These are phyloP conservation scores for Trichoderma reesei DNA, from an alignment of 495 filamentous ascomycete species.

Conservation along the genomic window DNA sequence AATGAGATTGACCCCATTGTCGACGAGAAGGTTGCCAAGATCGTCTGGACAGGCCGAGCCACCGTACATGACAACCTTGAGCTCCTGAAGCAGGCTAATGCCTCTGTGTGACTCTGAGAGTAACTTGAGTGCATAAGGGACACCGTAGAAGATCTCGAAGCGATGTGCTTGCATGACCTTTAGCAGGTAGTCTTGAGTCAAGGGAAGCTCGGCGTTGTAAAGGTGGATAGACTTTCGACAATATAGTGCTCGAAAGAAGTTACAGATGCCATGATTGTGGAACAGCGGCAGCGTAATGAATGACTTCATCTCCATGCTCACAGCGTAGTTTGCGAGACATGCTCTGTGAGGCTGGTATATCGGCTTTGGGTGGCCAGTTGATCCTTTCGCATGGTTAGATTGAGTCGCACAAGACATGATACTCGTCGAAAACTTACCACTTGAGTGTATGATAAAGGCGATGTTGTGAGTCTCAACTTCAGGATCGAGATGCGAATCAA, in stretches of 20 bases:
- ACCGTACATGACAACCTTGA: slow-evolving; percentile 38
- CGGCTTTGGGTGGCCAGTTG: slow-evolving; percentile 49
- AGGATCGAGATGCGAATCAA: slow-evolving; percentile 11
- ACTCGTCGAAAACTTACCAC: background rate
- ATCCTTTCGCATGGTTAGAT: slow-evolving; percentile 23
- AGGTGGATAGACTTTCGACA: slow-evolving; percentile 30
- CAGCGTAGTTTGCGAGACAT: slow-evolving; percentile 21
- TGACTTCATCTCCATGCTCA: slow-evolving; percentile 17
- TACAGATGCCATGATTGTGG: slow-evolving; percentile 38
- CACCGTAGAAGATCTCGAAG: slow-evolving; percentile 33
- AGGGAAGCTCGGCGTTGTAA: slow-evolving; percentile 35
- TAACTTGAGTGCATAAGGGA: slow-evolving; percentile 42
- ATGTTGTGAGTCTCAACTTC: slow-evolving; percentile 18
- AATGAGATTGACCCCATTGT: slow-evolving; percentile 45
- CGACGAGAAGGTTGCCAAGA: slow-evolving; percentile 42
- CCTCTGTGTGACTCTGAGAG: slow-evolving; percentile 35
- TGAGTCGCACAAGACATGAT: background rate
- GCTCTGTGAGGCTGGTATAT: slow-evolving; percentile 22
- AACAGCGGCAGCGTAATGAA: slow-evolving; percentile 22
- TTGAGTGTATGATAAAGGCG: slow-evolving; percentile 35
- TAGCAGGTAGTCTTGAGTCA: slow-evolving; percentile 31
- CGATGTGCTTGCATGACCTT: slow-evolving; percentile 29
- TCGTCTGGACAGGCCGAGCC: slow-evolving; percentile 40
- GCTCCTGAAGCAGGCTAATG: slow-evolving; percentile 24
- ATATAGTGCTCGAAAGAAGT: slow-evolving; percentile 37